These are phyloP conservation scores for Trypanosoma conorhini DNA, from an alignment of 208 protist species.

Conservation along the genomic window DNA sequence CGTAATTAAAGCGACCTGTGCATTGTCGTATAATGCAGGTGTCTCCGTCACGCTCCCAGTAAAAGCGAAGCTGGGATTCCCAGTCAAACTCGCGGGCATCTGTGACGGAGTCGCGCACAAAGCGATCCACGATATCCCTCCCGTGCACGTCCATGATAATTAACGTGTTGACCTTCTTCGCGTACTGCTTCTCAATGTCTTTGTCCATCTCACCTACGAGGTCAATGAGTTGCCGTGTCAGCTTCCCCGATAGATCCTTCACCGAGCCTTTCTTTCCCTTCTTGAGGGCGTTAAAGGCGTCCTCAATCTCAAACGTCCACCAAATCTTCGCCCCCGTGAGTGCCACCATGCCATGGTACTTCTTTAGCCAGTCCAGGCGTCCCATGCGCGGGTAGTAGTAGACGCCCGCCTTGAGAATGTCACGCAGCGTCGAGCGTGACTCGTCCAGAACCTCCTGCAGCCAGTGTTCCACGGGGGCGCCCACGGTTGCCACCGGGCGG, in stretches of 20 bases:
- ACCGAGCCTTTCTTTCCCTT: conserved; percentile 97
- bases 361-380: conserved; percentile 95
- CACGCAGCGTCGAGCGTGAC: conserved; percentile 93
- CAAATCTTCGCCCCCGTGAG: conserved; percentile 98
- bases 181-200: conserved; percentile 89
- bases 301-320: conserved; percentile 99
- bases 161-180: conserved; percentile 99
- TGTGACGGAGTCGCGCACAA: conserved; percentile 98
- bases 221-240: conserved; percentile 94
- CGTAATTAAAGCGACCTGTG: conserved; percentile 96
- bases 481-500: conserved; percentile 86
- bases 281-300: conserved; percentile 93
- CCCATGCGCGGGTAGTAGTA: conserved; percentile 97
- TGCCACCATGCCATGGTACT: conserved; percentile 96
- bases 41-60: conserved; percentile 96
- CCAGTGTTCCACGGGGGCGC: conserved; percentile 97
- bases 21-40: conserved; percentile 97
- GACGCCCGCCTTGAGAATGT: conserved; percentile 97
- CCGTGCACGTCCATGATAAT: conserved; percentile 99
- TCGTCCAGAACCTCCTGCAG: conserved; percentile 96
- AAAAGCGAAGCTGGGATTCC: conserved; percentile 99
- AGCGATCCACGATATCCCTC: conserved; percentile 98
- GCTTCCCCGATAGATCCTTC: conserved; percentile 93
- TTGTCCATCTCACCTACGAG: conserved; percentile 96
- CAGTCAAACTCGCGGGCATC: conserved; percentile 99